A percentile compares a stretch with the other conserved stretches of the same genome.
phyloP scores from a whole-genome alignment of 2,329 filamentous ascomycete species.

The Fusarium agapanthi region DNA sequence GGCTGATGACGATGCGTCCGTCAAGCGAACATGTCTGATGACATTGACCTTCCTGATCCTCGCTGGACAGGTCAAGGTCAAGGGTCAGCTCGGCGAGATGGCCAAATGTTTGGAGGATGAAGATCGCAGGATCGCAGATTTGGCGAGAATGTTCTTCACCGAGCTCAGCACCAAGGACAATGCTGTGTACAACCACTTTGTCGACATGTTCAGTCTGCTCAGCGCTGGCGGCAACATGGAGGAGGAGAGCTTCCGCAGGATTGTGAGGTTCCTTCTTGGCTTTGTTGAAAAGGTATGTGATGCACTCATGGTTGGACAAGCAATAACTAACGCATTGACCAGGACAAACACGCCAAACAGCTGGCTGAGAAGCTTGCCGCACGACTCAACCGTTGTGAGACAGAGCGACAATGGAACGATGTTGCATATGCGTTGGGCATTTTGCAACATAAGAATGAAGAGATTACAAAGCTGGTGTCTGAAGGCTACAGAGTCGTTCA shows the following conservation, averaged over 20 bases:
- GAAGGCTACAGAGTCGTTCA: constrained; percentile 81
- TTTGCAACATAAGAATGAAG: constrained; percentile 92
- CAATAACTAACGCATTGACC: constrained; percentile 26
- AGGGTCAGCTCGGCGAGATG: constrained; percentile 98
- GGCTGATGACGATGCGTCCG: constrained; percentile 85
- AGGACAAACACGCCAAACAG: constrained; percentile 98
- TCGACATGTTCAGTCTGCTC: constrained; percentile 96
- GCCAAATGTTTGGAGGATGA: constrained; percentile 97
- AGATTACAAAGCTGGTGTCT: constrained; percentile 78
- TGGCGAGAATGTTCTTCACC: constrained; percentile 98
- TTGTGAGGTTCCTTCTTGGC: constrained; percentile 90
- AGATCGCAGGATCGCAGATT: constrained; percentile 92
- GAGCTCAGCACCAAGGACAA: constrained; percentile 98
- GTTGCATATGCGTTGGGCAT: constrained; percentile 91
- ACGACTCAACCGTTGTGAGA: constrained; percentile 84
- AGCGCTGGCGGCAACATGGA: constrained; percentile 82
- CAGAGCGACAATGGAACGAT: constrained; percentile 96
- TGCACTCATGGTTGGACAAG: not conserved
- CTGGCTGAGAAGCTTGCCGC: constrained; percentile 92
- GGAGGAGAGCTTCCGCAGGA: constrained; percentile 85
- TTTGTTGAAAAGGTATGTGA: constrained; percentile 92
- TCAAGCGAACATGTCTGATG: constrained; percentile 98
- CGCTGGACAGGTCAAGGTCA: constrained; percentile 98
- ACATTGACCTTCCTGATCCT: constrained; percentile 97
- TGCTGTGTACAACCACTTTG: constrained; percentile 98